Evolutionary conservation across 1,284 basidiomycete species (phyloP).

Genomic region (Abortiporus biennis): DNA sequence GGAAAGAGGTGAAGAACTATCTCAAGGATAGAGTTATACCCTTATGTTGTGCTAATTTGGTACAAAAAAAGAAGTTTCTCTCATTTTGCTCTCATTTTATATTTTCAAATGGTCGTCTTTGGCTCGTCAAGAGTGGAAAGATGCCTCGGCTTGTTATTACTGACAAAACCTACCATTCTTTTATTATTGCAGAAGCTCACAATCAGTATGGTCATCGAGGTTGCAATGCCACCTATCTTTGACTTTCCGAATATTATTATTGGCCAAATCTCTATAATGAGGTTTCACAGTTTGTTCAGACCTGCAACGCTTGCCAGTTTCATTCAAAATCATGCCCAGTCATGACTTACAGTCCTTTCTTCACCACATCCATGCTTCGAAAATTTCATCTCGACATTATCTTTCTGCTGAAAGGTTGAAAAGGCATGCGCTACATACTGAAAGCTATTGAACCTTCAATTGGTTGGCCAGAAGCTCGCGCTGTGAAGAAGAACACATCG

Average conservation of each 20-base stretch:
- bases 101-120: conserved; percentile 1
- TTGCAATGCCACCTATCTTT: conserved; percentile 20
- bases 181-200: too few species aligned
- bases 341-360: background rate
- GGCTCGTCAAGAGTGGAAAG: background rate
- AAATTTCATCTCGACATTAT: conserved; percentile 20
- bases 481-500: conserved; percentile 16
- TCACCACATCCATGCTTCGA: conserved; percentile 5
- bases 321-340: too few species aligned
- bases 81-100: background rate
- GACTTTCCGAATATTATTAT: conserved; percentile 20
- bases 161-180: too few species aligned
- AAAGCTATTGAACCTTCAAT: too few species aligned
- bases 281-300: conserved; percentile 24
- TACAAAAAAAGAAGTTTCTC: too few species aligned
- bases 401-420: conserved; percentile 21
- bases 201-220: too few species aligned
- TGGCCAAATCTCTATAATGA: conserved; percentile 28
- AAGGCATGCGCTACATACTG: too few species aligned
- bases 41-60: too few species aligned
- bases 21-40: too few species aligned
- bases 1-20: too few species aligned
- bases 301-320: conserved; percentile 28
- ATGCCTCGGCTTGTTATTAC: conserved; percentile 8
- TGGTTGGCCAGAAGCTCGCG: conserved; percentile 22